Percentiles rank a stretch among this genome's conserved stretches.
Conservation (phyloP, 768 basidiomycete species). For the Tylopilus sp. region DNA sequence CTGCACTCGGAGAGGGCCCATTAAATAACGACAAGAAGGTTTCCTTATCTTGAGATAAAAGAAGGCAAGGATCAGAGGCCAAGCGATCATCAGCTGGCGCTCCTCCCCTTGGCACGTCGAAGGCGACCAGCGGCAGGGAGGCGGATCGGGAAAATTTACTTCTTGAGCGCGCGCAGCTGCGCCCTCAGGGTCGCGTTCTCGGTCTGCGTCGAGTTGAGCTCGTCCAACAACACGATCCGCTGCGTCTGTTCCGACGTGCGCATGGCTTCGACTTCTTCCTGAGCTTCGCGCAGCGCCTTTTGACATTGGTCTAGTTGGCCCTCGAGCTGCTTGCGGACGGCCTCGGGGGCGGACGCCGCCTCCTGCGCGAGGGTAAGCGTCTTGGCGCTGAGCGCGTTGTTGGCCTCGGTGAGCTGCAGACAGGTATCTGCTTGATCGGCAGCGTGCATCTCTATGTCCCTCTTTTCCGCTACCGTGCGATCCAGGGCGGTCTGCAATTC, state of each 20-base stretch:
- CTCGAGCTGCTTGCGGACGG: conserved; percentile 62
- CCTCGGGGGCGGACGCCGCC: conserved; percentile 34
- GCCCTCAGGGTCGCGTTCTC: conserved; percentile 70
- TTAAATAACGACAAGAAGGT: no score
- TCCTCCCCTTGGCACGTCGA: neutral
- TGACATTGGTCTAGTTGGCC: conserved; percentile 58
- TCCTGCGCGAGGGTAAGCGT: conserved; percentile 50
- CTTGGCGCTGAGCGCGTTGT: conserved; percentile 70
- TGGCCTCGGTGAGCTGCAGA: conserved; percentile 72
- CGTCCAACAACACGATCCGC: conserved; percentile 80
- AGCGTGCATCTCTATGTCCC: conserved; percentile 62
- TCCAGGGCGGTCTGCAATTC: conserved; percentile 62
- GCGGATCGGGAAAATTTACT: conserved; percentile 2
- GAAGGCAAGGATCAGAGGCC: neutral
- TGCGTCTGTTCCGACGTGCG: conserved; percentile 73
- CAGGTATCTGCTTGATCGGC: conserved; percentile 74
- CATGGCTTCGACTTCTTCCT: conserved; percentile 68
- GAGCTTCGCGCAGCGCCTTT: conserved; percentile 58
- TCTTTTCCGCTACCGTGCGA: conserved; percentile 56
- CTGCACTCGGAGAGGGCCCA: neutral
- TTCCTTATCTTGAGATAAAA: neutral
- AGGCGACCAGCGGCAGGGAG: neutral
- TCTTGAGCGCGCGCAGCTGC: conserved; percentile 62
- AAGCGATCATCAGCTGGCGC: neutral
- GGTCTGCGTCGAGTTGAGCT: conserved; percentile 78